phyloP scores from a whole-genome alignment of 2,329 filamentous ascomycete species.

The Coniella lustricola region DNA sequence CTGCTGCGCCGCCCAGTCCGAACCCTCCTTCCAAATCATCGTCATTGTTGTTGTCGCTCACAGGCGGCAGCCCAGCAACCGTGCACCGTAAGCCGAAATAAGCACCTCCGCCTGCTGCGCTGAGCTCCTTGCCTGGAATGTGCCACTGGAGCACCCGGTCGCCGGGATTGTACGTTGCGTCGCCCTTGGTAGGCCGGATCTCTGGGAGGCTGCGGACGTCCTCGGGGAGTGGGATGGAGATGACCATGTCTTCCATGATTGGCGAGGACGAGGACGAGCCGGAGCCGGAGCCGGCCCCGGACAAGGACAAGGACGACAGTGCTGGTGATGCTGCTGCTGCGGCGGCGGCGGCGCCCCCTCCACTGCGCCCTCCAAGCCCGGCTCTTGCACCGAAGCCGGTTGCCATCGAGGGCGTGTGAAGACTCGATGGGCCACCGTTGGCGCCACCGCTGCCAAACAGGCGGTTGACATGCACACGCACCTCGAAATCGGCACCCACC shows the following conservation, averaged over 20 bases:
- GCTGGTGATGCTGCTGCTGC: no score
- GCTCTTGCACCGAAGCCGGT: constrained; percentile 29
- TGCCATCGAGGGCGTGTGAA: no score
- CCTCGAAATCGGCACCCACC: constrained; percentile 79
- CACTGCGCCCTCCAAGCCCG: constrained; percentile 36
- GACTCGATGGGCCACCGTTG: background rate
- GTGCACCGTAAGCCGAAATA: constrained; percentile 73
- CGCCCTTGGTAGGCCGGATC: constrained; percentile 71
- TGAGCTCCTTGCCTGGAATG: constrained; percentile 69
- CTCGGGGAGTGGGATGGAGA: constrained; percentile 71
- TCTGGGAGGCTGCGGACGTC: constrained; percentile 79
- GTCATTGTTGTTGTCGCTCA: constrained; percentile 42
- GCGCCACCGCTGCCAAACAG: constrained; percentile 41
- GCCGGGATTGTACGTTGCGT: constrained; percentile 71
- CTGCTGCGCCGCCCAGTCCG: no score
- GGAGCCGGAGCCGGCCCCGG: no score
- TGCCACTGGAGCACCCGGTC: constrained; percentile 75
- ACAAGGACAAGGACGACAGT: no score
- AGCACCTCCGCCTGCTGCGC: constrained; percentile 46
- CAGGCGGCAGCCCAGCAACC: constrained; percentile 57
- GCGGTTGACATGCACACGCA: constrained; percentile 65
- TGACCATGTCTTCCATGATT: constrained; percentile 65
- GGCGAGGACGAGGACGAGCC: constrained; percentile 43
- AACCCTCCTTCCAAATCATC: constrained; percentile 28
- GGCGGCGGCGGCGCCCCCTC: constrained; percentile 26